These are phyloP conservation scores for Collybia sordida DNA, from an alignment of 768 basidiomycete genomes.

Conservation along the genomic window DNA sequence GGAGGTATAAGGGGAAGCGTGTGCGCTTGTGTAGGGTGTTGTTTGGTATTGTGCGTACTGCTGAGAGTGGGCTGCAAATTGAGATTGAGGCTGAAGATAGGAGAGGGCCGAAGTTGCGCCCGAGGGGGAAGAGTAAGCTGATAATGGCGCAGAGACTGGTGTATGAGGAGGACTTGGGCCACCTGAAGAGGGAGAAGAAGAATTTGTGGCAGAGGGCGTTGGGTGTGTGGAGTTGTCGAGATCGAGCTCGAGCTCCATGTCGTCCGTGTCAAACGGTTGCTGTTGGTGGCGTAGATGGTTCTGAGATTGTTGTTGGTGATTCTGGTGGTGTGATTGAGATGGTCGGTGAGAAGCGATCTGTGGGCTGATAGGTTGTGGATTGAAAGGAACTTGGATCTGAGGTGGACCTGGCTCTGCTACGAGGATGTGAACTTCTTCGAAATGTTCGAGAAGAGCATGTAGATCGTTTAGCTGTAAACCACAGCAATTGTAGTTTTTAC, in stretches of 20 bases:
- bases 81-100: constrained; percentile 13
- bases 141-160: constrained; percentile 49
- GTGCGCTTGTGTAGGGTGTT: constrained; percentile 18
- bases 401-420: constrained; percentile 51
- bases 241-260: constrained; percentile 75
- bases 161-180: constrained; percentile 49
- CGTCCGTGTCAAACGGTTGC: constrained; percentile 65
- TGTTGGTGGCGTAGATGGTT: constrained; percentile 32
- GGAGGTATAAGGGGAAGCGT: constrained; percentile 36
- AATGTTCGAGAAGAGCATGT: constrained; percentile 87
- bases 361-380: constrained; percentile 30
- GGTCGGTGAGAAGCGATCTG: constrained; percentile 22
- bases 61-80: constrained; percentile 13
- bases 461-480: constrained; percentile 71
- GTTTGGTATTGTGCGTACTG: constrained; percentile 29
- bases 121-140: constrained; percentile 37
- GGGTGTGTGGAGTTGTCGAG: constrained; percentile 33
- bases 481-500: constrained; percentile 90
- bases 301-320: constrained; percentile 24
- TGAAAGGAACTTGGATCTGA: constrained; percentile 46
- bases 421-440: constrained; percentile 87
- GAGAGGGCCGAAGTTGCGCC: constrained; percentile 1
- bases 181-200: constrained; percentile 41
- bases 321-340: constrained; percentile 19
- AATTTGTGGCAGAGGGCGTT: constrained; percentile 20